Conservation (phyloP, 208 protist genomes). For the Sergeia podlipaevii region DNA sequence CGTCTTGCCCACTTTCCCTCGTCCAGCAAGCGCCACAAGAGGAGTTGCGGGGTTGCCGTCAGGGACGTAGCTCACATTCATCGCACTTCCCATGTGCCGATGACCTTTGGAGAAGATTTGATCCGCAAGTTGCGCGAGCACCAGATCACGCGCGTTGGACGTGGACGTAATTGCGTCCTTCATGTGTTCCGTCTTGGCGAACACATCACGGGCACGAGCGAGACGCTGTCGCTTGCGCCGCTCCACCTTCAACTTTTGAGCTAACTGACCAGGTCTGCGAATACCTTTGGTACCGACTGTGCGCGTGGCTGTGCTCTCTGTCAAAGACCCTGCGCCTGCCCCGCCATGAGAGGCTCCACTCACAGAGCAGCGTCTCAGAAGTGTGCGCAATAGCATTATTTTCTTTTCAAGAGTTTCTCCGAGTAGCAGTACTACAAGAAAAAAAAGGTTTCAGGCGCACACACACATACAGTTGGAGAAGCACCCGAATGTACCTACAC, state of each 20-base stretch:
- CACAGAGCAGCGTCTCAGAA: too few relatives aligned
- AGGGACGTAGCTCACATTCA: slow-evolving; percentile 75
- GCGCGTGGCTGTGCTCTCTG: slow-evolving; percentile 39
- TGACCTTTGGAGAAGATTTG: slow-evolving; percentile 84
- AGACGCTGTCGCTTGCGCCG: slow-evolving; percentile 32
- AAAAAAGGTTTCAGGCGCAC: too few relatives aligned
- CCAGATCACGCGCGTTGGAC: slow-evolving; percentile 62
- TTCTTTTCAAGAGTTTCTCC: too few relatives aligned
- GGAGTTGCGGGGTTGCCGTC: slow-evolving; percentile 84
- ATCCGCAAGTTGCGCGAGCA: slow-evolving; percentile 75
- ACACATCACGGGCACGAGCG: slow-evolving; percentile 36
- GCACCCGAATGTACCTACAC: too few relatives aligned
- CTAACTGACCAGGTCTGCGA: slow-evolving; percentile 30
- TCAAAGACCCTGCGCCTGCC: slow-evolving; percentile 25
- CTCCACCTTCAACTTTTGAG: slow-evolving; percentile 23
- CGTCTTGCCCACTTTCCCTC: slow-evolving; percentile 66
- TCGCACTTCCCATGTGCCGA: slow-evolving; percentile 64
- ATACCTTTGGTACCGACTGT: slow-evolving; percentile 45
- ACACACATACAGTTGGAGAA: too few relatives aligned
- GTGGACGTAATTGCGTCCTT: slow-evolving; percentile 24
- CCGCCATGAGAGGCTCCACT: too few relatives aligned
- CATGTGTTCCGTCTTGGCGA: slow-evolving; percentile 40
- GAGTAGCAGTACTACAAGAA: too few relatives aligned
- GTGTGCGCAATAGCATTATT: too few relatives aligned
- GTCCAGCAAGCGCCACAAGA: slow-evolving; percentile 69